A percentile compares a stretch with the other conserved stretches of the same genome.
These are phyloP conservation scores for Neostapfia colusana DNA, from an alignment of 176 grass and related monocot genomes.

Conservation along the genomic window DNA sequence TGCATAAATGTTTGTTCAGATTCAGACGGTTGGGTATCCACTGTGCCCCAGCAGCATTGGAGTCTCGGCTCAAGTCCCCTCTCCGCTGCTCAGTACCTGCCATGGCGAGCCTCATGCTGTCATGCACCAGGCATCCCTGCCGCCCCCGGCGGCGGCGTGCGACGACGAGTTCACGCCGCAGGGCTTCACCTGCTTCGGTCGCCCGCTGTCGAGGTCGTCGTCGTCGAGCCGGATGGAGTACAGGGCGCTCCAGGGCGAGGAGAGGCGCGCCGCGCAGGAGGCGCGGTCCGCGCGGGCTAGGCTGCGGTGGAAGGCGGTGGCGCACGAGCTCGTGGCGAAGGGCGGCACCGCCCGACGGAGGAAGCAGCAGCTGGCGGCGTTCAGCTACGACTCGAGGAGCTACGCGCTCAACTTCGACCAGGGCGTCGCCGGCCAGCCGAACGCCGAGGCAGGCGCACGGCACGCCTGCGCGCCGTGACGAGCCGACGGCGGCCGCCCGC, in stretches of 20 bases:
- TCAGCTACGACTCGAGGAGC: conserved; percentile 65
- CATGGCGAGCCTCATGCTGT: conserved; percentile 57
- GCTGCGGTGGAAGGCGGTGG: conserved; percentile 57
- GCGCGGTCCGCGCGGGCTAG: conserved; percentile 47
- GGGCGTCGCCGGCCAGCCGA: conserved; percentile 6
- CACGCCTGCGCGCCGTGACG: neutral
- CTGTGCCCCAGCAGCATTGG: neutral
- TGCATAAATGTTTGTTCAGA: conserved; percentile 20
- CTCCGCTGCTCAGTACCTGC: neutral
- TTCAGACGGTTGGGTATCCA: neutral
- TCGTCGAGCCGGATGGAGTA: conserved; percentile 48
- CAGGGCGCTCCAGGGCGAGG: conserved; percentile 35
- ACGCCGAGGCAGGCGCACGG: neutral
- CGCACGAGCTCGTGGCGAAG: conserved; percentile 49
- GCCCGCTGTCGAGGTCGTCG: conserved; percentile 49
- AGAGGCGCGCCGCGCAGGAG: conserved; percentile 40
- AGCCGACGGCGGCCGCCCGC: too few species aligned
- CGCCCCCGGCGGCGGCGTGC: conserved; percentile 18
- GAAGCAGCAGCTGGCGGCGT: conserved; percentile 29
- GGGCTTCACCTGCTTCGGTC: conserved; percentile 58
- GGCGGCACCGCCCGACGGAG: conserved; percentile 29
- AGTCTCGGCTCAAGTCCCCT: neutral
- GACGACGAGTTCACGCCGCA: conserved; percentile 42
- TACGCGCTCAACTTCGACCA: conserved; percentile 71
- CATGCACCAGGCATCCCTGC: conserved; percentile 47